Base-by-base conservation (phyloP, 495 filamentous ascomycete genomes). In the Annulohypoxylon maeteangense region DNA sequence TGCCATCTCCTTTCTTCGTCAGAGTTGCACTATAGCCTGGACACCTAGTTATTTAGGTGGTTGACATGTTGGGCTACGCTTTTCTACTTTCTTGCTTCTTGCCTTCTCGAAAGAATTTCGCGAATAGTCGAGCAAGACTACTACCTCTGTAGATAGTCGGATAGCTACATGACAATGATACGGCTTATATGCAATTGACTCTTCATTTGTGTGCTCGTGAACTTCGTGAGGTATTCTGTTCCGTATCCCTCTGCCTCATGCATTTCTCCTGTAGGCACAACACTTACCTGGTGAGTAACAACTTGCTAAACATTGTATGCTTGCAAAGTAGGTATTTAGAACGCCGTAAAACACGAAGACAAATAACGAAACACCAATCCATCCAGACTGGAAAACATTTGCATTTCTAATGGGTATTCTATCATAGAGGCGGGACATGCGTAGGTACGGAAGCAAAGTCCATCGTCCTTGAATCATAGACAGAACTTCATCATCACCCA, bases 361-460 rank as follows among this genome's bases (percentile, higher is more conserved):
- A 51, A 51, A 5, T 25, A n/a, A 57, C 10, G 18, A 36, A 56
- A 56, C 7, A 34, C 29, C 14, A 3, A 16, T 42, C 11, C 0
- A 11, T 38, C n/a, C 7, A 27, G 40, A 50, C 54, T 27, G 7
- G 38, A 40, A 22, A 27, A 58, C 34, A 42, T 31, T 36, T 57
- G 31, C 40, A 54, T 20, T 57, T 47, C 48, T 65, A 56, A 20
- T 56, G 62, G 62, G 62, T 65, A 65, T 65, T 65, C 61, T 65
- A 48, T 25, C 40, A 7, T 48, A 57, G 38, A 20, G 29, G 62
- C 14, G 20, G 25, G 29, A 18, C 14, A 16, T 25, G 16, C 31
- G 14, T 42, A n/a, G 12, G 38, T 20, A 34, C 2, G 20, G 25
- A 18, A 36, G 20, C 20, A 16, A 12, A 3, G 22, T 20, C 7